phyloP scores from a whole-genome alignment of 2,329 filamentous ascomycete species.

The Penicillium glabrum region DNA sequence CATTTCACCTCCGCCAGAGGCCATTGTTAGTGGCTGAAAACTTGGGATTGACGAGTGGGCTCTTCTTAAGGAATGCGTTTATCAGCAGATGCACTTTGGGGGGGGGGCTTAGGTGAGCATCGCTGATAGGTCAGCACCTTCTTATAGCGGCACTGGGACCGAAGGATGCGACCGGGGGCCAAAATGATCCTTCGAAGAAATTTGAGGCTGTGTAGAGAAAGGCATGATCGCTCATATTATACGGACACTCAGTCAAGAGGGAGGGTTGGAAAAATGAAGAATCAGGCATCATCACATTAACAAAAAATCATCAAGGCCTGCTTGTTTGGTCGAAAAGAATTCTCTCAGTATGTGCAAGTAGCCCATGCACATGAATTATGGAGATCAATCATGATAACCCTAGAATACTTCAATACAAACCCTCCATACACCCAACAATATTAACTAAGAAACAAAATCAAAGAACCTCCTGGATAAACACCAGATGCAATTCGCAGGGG shows the following conservation, averaged over 20 bases:
- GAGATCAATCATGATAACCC: background rate
- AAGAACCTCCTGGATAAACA: background rate
- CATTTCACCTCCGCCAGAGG: background rate
- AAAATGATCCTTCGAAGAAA: background rate
- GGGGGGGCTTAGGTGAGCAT: background rate
- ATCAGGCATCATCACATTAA: background rate
- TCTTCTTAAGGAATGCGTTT: background rate
- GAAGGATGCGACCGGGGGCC: background rate
- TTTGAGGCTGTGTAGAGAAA: background rate
- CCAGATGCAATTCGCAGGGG: conserved; percentile 8
- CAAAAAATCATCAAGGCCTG: conserved; percentile 9
- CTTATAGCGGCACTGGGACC: background rate
- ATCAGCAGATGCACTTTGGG: background rate
- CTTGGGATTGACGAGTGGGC: background rate
- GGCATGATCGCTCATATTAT: background rate
- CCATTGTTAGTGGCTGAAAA: background rate
- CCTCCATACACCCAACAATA: conserved; percentile 2
- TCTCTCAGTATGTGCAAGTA: conserved; percentile 4
- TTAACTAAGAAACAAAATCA: conserved; percentile 6
- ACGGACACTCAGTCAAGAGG: background rate
- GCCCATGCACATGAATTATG: conserved; percentile 1
- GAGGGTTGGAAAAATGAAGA: background rate
- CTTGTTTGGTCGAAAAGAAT: conserved; percentile 4
- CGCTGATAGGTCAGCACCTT: background rate
- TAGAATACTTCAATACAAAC: background rate